These are phyloP conservation scores for Potentilla sterilis DNA, from an alignment of 306 rosid genomes.

Conservation along the genomic window DNA sequence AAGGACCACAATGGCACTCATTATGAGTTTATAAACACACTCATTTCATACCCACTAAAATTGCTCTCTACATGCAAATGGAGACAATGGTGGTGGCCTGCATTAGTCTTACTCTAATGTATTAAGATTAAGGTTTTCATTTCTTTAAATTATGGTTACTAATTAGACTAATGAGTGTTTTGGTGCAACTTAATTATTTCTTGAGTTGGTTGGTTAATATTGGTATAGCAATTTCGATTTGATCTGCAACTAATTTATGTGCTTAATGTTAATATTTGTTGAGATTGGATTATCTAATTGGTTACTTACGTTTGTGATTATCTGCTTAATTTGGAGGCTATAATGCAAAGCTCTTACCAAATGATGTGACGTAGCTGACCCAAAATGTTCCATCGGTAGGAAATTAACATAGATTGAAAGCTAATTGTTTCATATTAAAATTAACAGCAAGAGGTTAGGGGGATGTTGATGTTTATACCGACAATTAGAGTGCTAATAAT, in stretches of 20 bases:
- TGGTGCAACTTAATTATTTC: constrained; percentile 10
- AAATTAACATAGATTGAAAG: not conserved
- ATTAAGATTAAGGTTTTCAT: not conserved
- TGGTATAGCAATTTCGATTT: not conserved
- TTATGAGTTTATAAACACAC: constrained; percentile 15
- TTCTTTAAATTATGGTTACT: constrained; percentile 10
- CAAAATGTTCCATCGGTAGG: constrained; percentile 8
- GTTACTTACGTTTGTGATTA: not conserved
- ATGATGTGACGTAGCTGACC: constrained; percentile 20
- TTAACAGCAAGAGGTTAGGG: constrained; percentile 20
- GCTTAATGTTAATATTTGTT: constrained; percentile 7
- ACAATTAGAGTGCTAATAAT: not conserved
- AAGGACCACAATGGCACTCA: constrained; percentile 26
- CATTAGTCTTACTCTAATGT: not conserved
- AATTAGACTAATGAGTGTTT: not conserved
- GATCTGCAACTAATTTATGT: not conserved
- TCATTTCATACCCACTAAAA: constrained; percentile 28
- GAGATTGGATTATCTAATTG: constrained; percentile 24
- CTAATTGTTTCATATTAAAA: not conserved
- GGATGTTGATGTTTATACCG: constrained; percentile 14
- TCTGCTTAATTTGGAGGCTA: constrained; percentile 14
- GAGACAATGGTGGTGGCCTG: constrained; percentile 9
- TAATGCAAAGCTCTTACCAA: constrained; percentile 18
- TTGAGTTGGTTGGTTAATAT: not conserved
- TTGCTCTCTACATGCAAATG: constrained; percentile 28